Evolutionary conservation across 1,284 basidiomycete species (phyloP).

Genomic region (Papiliotrema terrestris): DNA sequence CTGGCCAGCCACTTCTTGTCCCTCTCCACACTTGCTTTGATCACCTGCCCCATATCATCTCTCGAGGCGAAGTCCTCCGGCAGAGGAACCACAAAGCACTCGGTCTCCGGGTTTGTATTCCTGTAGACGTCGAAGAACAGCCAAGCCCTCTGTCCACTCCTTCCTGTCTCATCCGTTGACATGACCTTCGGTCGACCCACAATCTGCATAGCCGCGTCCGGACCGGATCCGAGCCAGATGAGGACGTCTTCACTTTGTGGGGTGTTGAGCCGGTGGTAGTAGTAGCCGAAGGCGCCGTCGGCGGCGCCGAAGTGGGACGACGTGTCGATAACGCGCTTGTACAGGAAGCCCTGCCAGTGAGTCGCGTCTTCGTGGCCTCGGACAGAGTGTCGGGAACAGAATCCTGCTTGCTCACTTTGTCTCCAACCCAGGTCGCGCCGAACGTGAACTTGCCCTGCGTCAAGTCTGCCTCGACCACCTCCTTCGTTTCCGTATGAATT

Average conservation of each 20-base stretch:
- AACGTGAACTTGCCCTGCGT: constrained; percentile 19
- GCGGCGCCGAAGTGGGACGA: background rate
- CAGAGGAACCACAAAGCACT: constrained; percentile 13
- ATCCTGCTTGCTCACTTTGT: constrained; percentile 5
- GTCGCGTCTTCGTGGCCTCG: background rate
- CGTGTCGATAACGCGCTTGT: constrained; percentile 9
- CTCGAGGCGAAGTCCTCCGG: constrained; percentile 1
- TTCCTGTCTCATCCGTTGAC: background rate
- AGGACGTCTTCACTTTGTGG: constrained; percentile 12
- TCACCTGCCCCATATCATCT: background rate
- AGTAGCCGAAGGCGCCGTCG: constrained; percentile 16
- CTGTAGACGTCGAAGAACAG: constrained; percentile 14
- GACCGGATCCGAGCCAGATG: constrained; percentile 9
- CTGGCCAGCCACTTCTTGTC: constrained; percentile 11
- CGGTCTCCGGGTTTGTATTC: constrained; percentile 20
- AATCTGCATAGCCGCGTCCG: background rate
- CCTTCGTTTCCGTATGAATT: constrained; percentile 11
- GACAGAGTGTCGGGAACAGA: no score
- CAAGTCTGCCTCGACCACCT: constrained; percentile 12
- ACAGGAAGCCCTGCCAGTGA: constrained; percentile 12
- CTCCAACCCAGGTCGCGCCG: constrained; percentile 14
- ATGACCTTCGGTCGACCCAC: background rate
- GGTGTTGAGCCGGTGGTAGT: constrained; percentile 13
- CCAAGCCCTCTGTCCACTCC: constrained; percentile 1
- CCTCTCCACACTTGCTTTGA: constrained; percentile 2